Evolutionary conservation across 441 rosid genomes (phyloP).

Genomic region (Mallotus japonicus): DNA sequence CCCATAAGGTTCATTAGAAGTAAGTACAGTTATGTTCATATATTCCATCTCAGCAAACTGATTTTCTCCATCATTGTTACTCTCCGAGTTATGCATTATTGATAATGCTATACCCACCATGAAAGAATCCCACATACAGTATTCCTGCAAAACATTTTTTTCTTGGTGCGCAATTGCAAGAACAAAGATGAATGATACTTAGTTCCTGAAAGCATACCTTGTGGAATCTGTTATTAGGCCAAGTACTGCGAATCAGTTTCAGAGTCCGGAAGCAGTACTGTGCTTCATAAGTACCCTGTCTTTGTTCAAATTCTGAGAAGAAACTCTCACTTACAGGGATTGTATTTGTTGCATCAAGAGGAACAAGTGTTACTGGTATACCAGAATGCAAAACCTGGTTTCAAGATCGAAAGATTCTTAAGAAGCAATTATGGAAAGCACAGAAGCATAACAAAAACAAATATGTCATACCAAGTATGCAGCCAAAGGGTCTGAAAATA

Average conservation of each 20-base stretch:
- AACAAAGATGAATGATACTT: too few relatives aligned
- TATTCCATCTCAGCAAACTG: slow-evolving; percentile 86
- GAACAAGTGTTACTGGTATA: slow-evolving; percentile 74
- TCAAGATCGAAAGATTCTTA: not conserved
- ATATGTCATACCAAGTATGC: slow-evolving; percentile 57
- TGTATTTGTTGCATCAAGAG: slow-evolving; percentile 89
- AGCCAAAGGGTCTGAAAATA: slow-evolving; percentile 84
- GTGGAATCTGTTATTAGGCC: slow-evolving; percentile 59
- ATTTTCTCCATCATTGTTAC: slow-evolving; percentile 44
- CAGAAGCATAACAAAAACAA: not conserved
- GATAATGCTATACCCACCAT: slow-evolving; percentile 73
- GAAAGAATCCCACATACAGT: slow-evolving; percentile 94
- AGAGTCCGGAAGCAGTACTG: slow-evolving; percentile 71
- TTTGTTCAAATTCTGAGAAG: slow-evolving; percentile 55
- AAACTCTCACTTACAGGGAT: slow-evolving; percentile 57
- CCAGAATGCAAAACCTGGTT: slow-evolving; percentile 85
- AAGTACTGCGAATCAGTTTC: slow-evolving; percentile 65
- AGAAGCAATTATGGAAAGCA: not conserved
- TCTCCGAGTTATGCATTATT: slow-evolving; percentile 43
- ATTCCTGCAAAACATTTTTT: slow-evolving; percentile 42
- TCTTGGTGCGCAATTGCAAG: too few relatives aligned
- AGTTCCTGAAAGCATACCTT: slow-evolving; percentile 25
- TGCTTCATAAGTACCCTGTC: slow-evolving; percentile 68
- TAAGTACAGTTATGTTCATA: slow-evolving; percentile 74
- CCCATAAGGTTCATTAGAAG: slow-evolving; percentile 80